A percentile compares a stretch with the other conserved stretches of the same genome.
phyloP scores from a whole-genome alignment of 2,329 filamentous ascomycete species.

The Penicillium olsonii region DNA sequence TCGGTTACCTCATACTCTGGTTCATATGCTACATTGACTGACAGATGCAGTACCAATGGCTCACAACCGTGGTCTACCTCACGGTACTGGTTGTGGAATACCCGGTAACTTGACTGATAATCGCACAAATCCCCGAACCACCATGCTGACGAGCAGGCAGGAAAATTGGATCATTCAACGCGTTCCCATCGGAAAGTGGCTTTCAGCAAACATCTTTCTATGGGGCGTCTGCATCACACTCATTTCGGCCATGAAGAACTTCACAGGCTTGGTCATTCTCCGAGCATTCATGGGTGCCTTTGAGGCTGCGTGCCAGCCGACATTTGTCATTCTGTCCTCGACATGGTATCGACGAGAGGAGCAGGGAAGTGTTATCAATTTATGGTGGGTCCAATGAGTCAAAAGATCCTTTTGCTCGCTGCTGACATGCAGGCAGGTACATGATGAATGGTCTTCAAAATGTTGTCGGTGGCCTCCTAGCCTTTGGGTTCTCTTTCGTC shows the following conservation, averaged over 20 bases:
- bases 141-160: background rate
- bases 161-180: slow-evolving; percentile 61
- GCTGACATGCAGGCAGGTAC: slow-evolving; percentile 46
- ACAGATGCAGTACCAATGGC: slow-evolving; percentile 62
- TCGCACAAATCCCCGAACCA: background rate
- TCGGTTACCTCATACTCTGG: slow-evolving; percentile 28
- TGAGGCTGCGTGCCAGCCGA: slow-evolving; percentile 69
- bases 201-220: slow-evolving; percentile 62
- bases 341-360: slow-evolving; percentile 74
- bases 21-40: background rate
- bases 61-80: slow-evolving; percentile 73
- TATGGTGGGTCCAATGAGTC: slow-evolving; percentile 53
- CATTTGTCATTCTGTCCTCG: slow-evolving; percentile 65
- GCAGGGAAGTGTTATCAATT: slow-evolving; percentile 66
- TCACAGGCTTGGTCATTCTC: slow-evolving; percentile 59
- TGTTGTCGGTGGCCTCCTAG: slow-evolving; percentile 69
- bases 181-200: slow-evolving; percentile 67
- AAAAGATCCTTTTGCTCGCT: background rate
- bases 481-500: slow-evolving; percentile 56
- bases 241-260: slow-evolving; percentile 63
- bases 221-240: slow-evolving; percentile 65
- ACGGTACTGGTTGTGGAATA: slow-evolving; percentile 70
- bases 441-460: slow-evolving; percentile 76
- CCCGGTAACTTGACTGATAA: slow-evolving; percentile 51
- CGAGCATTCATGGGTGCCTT: slow-evolving; percentile 70